These are phyloP conservation scores for Lathyrus oleraceus DNA, from an alignment of 306 rosid species.

Conservation along the genomic window DNA sequence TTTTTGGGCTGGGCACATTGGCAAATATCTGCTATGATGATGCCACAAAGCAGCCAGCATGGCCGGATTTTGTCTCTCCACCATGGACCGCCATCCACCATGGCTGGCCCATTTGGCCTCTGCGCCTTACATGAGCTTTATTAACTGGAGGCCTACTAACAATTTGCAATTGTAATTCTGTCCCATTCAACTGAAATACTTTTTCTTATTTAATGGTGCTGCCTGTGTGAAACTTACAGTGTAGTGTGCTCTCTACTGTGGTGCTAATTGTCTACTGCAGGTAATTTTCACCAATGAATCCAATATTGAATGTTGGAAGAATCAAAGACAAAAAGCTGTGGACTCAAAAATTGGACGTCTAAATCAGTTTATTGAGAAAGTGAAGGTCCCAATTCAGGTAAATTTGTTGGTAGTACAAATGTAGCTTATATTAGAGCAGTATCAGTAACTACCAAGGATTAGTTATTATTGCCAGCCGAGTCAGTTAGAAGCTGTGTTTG, in stretches of 20 bases:
- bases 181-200: slow-evolving; percentile 2
- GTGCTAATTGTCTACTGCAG: slow-evolving; percentile 40
- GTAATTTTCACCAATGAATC: slow-evolving; percentile 95
- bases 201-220: not conserved
- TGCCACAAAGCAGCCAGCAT: no score
- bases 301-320: slow-evolving; percentile 95
- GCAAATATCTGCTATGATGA: no score
- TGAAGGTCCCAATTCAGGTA: slow-evolving; percentile 92
- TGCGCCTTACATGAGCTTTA: not conserved
- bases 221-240: slow-evolving; percentile 1
- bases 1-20: no score
- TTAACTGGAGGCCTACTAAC: not conserved
- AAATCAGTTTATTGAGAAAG: slow-evolving; percentile 64
- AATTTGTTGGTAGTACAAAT: slow-evolving; percentile 22
- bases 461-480: no score
- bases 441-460: no score
- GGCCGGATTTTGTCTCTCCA: no score
- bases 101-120: not conserved
- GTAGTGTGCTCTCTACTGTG: slow-evolving; percentile 8
- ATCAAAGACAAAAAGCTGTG: slow-evolving; percentile 83
- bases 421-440: not conserved
- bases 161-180: not conserved
- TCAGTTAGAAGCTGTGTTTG: not conserved
- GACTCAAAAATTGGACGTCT: slow-evolving; percentile 96
- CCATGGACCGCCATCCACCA: no score